Conservation (phyloP, 495 filamentous ascomycete genomes). For the Stereocaulon alpinum region DNA sequence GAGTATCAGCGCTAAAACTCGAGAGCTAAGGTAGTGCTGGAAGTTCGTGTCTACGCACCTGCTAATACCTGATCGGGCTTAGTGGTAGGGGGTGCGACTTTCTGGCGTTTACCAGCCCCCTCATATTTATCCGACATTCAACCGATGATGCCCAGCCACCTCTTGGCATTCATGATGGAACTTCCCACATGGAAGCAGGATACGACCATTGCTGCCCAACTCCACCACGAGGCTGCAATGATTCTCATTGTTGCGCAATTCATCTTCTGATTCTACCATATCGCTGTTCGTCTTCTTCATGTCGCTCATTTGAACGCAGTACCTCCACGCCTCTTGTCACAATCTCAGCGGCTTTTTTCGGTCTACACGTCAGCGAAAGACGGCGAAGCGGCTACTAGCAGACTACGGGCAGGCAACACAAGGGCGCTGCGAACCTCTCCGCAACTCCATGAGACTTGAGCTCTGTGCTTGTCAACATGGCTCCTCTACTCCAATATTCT, state of each 20-base stretch:
- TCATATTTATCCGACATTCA: not conserved
- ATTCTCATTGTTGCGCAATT: not conserved
- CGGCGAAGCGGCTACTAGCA: slow-evolving; percentile 1
- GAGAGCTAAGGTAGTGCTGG: not conserved
- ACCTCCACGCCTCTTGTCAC: not conserved
- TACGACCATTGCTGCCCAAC: slow-evolving; percentile 15
- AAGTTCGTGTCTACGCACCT: not conserved
- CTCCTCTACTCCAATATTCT: slow-evolving; percentile 10
- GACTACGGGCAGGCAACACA: slow-evolving; percentile 11
- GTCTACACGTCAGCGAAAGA: slow-evolving; percentile 1
- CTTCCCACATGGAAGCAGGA: not conserved
- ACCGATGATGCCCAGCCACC: slow-evolving; percentile 9
- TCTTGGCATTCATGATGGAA: not conserved
- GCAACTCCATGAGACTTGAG: not conserved
- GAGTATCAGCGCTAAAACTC: no score
- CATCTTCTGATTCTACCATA: slow-evolving; percentile 9
- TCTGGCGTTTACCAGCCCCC: slow-evolving; percentile 1
- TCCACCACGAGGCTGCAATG: not conserved
- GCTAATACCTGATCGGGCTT: not conserved
- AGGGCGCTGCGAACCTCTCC: not conserved
- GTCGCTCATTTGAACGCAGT: slow-evolving; percentile 18
- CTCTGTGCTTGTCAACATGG: slow-evolving; percentile 4
- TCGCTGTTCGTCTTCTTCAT: slow-evolving; percentile 16
- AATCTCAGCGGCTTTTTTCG: not conserved
- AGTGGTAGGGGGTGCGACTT: no score